A percentile compares a stretch with the other conserved stretches of the same genome.
Conservation (phyloP, 129 eudicot species). For the Lonicera japonica region DNA sequence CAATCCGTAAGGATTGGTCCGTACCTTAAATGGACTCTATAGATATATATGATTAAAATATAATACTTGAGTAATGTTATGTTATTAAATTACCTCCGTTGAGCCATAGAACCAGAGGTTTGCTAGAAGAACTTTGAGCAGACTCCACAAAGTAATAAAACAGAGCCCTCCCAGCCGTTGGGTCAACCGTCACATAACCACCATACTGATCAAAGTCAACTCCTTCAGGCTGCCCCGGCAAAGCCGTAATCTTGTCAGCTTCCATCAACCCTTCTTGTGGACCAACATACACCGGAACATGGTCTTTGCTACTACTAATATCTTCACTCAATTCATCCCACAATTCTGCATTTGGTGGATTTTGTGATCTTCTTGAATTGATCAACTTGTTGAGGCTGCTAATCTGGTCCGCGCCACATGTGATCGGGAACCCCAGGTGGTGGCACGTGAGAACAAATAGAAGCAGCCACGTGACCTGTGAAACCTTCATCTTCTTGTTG, state of each 20-base stretch:
- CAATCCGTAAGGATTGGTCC: too few relatives aligned
- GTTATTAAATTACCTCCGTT: conserved; percentile 37
- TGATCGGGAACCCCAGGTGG: not conserved
- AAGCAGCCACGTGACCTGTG: not conserved
- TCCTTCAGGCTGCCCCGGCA: conserved; percentile 45
- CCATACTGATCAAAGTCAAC: conserved; percentile 42
- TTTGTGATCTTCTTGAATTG: not conserved
- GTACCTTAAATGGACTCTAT: too few relatives aligned
- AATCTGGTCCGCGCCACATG: not conserved
- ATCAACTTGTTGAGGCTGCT: not conserved
- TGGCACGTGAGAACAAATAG: not conserved
- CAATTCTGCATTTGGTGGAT: not conserved
- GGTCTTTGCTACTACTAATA: not conserved
- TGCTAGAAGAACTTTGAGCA: conserved; percentile 32
- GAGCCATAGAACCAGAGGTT: conserved; percentile 56
- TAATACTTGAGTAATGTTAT: not conserved
- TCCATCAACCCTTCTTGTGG: conserved; percentile 32
- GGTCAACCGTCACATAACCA: conserved; percentile 48
- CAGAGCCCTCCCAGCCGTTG: conserved; percentile 37
- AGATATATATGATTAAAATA: not conserved
- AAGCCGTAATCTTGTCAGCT: conserved; percentile 30
- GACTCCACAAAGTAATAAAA: conserved; percentile 59
- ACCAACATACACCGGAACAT: conserved; percentile 11
- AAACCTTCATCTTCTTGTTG: not conserved
- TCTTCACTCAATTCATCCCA: conserved; percentile 5